A percentile compares a stretch with the other conserved stretches of the same genome.
Evolutionary conservation across 169 alveolate species (phyloP).

Genomic region (Eimeria zaria): DNA sequence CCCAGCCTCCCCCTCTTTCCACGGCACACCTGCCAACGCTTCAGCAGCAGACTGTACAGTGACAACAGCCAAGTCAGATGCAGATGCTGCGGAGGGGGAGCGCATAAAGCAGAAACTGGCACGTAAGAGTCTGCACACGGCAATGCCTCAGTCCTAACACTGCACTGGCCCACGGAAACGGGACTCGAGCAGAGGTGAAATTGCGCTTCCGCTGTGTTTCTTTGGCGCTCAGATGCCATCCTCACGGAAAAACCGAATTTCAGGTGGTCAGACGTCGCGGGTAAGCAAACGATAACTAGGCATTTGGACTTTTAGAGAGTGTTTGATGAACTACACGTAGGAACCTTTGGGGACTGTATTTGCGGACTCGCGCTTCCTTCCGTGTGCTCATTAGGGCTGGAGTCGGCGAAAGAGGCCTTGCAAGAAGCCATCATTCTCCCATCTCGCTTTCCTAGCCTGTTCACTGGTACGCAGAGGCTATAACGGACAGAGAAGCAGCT

Average conservation of each 20-base stretch:
- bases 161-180: background rate
- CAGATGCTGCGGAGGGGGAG: constrained; percentile 82
- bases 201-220: background rate
- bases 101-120: constrained; percentile 78
- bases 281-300: constrained; percentile 15
- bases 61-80: constrained; percentile 70
- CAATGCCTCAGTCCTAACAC: background rate
- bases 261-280: constrained; percentile 96
- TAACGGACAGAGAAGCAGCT: background rate
- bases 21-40: constrained; percentile 53
- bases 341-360: background rate
- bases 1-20: constrained; percentile 47
- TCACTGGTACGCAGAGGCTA: constrained; percentile 89
- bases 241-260: constrained; percentile 94
- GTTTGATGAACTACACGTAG: background rate
- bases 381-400: constrained; percentile 87
- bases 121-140: constrained; percentile 23
- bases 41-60: constrained; percentile 7
- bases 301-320: background rate
- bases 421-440: constrained; percentile 97
- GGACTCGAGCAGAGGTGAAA: background rate
- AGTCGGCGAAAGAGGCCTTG: constrained; percentile 94
- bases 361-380: background rate
- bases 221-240: constrained; percentile 81
- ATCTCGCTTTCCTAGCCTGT: constrained; percentile 95